These are phyloP conservation scores for Rhexocercosporidium sp. DNA, from an alignment of 2,329 filamentous ascomycete species.

Conservation along the genomic window DNA sequence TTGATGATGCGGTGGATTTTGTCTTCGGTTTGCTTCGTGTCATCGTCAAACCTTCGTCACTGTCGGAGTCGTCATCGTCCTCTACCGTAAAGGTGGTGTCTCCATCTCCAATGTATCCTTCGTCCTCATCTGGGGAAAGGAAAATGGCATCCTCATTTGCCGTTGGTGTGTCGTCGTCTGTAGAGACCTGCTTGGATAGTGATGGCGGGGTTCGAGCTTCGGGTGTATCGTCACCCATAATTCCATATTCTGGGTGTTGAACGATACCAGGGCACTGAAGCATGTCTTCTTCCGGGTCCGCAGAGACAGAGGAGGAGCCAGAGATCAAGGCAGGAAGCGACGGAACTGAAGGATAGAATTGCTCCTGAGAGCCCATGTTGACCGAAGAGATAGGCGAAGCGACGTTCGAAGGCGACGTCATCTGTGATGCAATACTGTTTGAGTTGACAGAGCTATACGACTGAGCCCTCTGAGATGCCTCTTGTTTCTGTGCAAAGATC, in stretches of 20 bases:
- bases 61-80: conserved; percentile 40
- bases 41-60: conserved; percentile 43
- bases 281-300: conserved; percentile 66
- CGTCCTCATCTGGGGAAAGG: conserved; percentile 34
- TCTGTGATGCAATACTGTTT: conserved; percentile 48
- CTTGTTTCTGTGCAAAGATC: conserved; percentile 36
- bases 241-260: conserved; percentile 47
- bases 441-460: conserved; percentile 42
- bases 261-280: conserved; percentile 54
- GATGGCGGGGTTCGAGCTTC: conserved; percentile 39
- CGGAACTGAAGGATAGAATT: conserved; percentile 61
- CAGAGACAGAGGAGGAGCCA: conserved; percentile 67
- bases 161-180: conserved; percentile 20
- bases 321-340: conserved; percentile 68
- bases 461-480: conserved; percentile 33
- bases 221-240: conserved; percentile 33
- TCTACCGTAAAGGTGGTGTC: conserved; percentile 28
- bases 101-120: conserved; percentile 39
- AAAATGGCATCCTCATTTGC: conserved; percentile 23
- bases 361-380: conserved; percentile 50
- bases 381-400: conserved; percentile 48
- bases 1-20: conserved; percentile 47
- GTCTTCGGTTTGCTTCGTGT: conserved; percentile 46
- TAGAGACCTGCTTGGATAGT: conserved; percentile 33
- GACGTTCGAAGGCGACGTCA: conserved; percentile 36